These are phyloP conservation scores for Fusarium nanum DNA, from an alignment of 2,329 filamentous ascomycete species.

Conservation along the genomic window DNA sequence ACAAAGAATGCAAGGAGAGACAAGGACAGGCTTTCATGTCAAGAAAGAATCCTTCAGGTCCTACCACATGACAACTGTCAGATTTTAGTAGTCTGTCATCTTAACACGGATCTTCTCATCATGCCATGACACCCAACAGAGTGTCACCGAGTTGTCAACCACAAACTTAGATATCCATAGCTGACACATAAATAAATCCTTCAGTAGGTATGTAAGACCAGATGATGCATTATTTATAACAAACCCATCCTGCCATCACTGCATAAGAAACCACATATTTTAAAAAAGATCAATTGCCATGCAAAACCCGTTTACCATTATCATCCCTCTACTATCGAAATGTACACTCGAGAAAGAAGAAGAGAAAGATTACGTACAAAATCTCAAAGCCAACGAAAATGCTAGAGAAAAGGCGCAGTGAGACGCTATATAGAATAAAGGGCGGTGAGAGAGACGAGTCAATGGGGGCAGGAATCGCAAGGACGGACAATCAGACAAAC, in stretches of 20 bases:
- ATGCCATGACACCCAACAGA: neutral
- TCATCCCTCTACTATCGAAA: constrained; percentile 31
- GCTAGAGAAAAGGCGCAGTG: constrained; percentile 25
- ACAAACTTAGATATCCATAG: constrained; percentile 10
- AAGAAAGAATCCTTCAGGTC: neutral
- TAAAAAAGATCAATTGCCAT: constrained; percentile 2
- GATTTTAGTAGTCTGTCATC: constrained; percentile 21
- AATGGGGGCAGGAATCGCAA: constrained; percentile 10
- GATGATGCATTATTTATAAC: neutral
- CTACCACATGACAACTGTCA: constrained; percentile 6
- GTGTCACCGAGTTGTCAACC: constrained; percentile 5
- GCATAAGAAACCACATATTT: neutral
- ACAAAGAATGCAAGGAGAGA: neutral
- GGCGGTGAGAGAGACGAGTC: constrained; percentile 15
- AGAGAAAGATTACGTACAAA: constrained; percentile 41
- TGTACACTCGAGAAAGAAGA: constrained; percentile 39
- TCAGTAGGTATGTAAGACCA: neutral
- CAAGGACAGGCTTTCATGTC: neutral
- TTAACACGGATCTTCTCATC: constrained; percentile 2
- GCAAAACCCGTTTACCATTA: constrained; percentile 27
- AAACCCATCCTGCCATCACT: neutral
- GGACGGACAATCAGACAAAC: neutral
- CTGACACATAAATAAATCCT: neutral
- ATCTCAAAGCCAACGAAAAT: constrained; percentile 30
- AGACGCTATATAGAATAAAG: constrained; percentile 34